These are phyloP conservation scores for Stentor coeruleus DNA, from an alignment of 73 alveolate genomes.

Conservation along the genomic window DNA sequence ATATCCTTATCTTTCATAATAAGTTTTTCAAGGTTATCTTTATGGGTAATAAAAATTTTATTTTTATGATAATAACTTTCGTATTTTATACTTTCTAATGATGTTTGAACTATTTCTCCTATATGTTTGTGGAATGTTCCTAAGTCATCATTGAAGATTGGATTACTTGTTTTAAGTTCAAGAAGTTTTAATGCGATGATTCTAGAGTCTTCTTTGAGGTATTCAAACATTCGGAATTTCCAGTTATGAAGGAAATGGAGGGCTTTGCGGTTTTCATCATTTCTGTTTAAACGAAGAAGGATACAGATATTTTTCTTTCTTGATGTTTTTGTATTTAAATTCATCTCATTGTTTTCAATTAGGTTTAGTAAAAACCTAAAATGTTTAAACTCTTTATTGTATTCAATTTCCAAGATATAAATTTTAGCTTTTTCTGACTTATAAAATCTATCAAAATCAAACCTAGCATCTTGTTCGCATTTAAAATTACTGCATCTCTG, in stretches of 20 bases:
- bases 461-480: neutral
- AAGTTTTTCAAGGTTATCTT: neutral
- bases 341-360: neutral
- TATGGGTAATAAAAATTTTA: neutral
- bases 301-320: neutral
- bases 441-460: neutral
- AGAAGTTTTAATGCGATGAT: neutral
- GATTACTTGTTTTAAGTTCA: neutral
- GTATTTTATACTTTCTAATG: neutral
- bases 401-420: conserved; percentile 14
- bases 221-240: conserved; percentile 25
- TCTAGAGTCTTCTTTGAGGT: neutral
- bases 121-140: neutral
- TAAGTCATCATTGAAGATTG: neutral
- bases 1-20: neutral
- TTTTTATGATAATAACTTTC: neutral
- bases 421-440: neutral
- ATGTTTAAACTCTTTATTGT: neutral
- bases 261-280: neutral
- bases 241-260: neutral
- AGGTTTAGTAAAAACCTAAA: neutral
- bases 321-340: neutral
- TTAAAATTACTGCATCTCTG: neutral
- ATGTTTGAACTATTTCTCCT: neutral
- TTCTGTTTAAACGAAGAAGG: neutral